These are phyloP conservation scores for Asparagopsis taxiformis DNA, from an alignment of 31 red algal species.

Conservation along the genomic window DNA sequence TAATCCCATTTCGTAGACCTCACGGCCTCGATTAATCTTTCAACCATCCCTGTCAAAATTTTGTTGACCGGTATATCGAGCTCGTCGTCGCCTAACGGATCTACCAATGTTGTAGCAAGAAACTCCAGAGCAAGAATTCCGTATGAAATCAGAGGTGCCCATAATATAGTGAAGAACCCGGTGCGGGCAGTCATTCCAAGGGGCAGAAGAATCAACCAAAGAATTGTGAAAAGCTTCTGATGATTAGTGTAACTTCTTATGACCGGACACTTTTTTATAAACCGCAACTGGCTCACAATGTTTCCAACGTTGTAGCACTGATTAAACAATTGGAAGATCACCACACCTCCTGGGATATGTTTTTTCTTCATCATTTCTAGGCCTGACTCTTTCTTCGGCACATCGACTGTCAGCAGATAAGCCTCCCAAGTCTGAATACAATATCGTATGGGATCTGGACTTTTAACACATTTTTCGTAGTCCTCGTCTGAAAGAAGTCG, in stretches of 20 bases:
- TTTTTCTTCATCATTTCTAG: background rate
- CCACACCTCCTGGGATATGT: no score
- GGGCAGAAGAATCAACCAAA: slow-evolving; percentile 34
- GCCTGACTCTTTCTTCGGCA: background rate
- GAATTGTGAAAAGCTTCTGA: slow-evolving; percentile 27
- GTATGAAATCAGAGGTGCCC: slow-evolving; percentile 40
- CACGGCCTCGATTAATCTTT: slow-evolving; percentile 11
- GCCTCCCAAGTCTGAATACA: slow-evolving; percentile 13
- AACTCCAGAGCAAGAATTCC: slow-evolving; percentile 42
- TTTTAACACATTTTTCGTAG: background rate
- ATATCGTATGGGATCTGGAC: background rate
- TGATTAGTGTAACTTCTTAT: slow-evolving; percentile 31
- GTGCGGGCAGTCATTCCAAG: slow-evolving; percentile 29
- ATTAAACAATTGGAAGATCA: background rate
- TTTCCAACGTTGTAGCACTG: background rate
- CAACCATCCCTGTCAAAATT: slow-evolving; percentile 1
- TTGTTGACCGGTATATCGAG: slow-evolving; percentile 36
- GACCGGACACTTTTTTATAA: slow-evolving; percentile 42
- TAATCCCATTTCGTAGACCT: slow-evolving; percentile 16
- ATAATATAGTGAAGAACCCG: slow-evolving; percentile 41
- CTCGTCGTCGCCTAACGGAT: slow-evolving; percentile 33
- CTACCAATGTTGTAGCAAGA: slow-evolving; percentile 28
- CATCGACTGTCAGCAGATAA: slow-evolving; percentile 24
- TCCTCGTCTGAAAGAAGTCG: slow-evolving; percentile 30
- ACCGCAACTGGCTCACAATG: slow-evolving; percentile 5